phyloP scores from a whole-genome alignment of 495 filamentous ascomycete genomes.

The Hypoxylon perforatum region DNA sequence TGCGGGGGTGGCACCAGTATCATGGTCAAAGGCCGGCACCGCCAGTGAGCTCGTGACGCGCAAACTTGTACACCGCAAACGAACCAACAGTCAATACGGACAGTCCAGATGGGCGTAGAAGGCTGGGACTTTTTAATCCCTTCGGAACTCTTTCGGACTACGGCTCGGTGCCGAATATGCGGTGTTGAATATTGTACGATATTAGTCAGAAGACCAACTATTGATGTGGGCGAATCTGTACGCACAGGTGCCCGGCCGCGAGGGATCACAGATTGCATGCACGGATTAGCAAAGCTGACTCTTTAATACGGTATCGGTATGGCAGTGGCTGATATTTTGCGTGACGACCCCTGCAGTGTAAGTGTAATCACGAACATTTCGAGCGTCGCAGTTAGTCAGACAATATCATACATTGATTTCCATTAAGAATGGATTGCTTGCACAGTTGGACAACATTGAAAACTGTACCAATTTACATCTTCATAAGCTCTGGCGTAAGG shows the following conservation, averaged over 20 bases:
- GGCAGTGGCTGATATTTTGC: not conserved
- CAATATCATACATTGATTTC: too few relatives aligned
- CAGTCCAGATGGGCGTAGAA: not conserved
- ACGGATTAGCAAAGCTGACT: conserved; percentile 13
- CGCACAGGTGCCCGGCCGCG: not conserved
- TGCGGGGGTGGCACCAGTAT: conserved; percentile 21
- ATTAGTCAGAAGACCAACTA: not conserved
- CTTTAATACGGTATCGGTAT: not conserved
- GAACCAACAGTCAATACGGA: conserved; percentile 7
- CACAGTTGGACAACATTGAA: too few relatives aligned
- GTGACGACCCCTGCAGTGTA: not conserved
- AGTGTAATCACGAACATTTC: not conserved
- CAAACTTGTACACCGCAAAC: conserved; percentile 24
- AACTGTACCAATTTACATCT: too few relatives aligned
- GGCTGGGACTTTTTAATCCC: not conserved
- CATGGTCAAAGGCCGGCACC: conserved; percentile 20
- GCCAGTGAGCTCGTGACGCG: conserved; percentile 15
- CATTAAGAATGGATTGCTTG: too few relatives aligned
- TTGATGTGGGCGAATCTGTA: not conserved
- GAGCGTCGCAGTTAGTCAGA: too few relatives aligned
- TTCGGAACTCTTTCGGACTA: not conserved
- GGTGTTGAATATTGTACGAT: not conserved
- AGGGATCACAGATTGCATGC: not conserved
- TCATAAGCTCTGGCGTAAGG: too few relatives aligned
- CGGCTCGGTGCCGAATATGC: conserved; percentile 31